These are phyloP conservation scores for Epichloe elymi DNA, from an alignment of 2,329 filamentous ascomycete species.

Conservation along the genomic window DNA sequence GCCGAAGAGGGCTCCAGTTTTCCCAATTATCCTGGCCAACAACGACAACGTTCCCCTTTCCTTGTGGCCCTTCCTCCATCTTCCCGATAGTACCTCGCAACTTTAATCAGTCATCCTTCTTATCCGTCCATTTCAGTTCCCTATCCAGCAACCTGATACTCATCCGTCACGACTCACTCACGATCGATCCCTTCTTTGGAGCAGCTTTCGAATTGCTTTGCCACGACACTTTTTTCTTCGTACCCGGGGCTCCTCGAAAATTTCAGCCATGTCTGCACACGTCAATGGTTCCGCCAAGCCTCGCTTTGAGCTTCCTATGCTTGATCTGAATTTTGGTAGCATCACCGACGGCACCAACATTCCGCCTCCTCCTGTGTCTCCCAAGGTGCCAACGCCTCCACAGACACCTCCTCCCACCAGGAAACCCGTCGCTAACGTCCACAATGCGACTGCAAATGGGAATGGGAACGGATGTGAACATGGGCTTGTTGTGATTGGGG, in stretches of 20 bases:
- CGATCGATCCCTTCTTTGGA: background rate
- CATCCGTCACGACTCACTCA: background rate
- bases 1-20: slow-evolving; percentile 8
- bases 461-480: background rate
- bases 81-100: background rate
- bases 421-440: slow-evolving; percentile 7
- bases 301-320: slow-evolving; percentile 43
- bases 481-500: background rate
- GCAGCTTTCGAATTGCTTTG: background rate
- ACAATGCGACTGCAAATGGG: background rate
- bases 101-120: background rate
- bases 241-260: background rate
- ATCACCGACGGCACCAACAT: slow-evolving; percentile 50
- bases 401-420: slow-evolving; percentile 19
- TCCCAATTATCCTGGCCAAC: slow-evolving; percentile 4
- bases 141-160: background rate
- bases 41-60: slow-evolving; percentile 5
- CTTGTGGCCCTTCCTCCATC: background rate
- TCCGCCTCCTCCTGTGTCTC: slow-evolving; percentile 43
- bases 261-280: slow-evolving; percentile 19
- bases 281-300: slow-evolving; percentile 15
- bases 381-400: slow-evolving; percentile 34
- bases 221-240: background rate
- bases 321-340: slow-evolving; percentile 45
- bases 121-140: background rate